phyloP scores from a whole-genome alignment of 768 basidiomycete genomes.

The Podaxis sp. region DNA sequence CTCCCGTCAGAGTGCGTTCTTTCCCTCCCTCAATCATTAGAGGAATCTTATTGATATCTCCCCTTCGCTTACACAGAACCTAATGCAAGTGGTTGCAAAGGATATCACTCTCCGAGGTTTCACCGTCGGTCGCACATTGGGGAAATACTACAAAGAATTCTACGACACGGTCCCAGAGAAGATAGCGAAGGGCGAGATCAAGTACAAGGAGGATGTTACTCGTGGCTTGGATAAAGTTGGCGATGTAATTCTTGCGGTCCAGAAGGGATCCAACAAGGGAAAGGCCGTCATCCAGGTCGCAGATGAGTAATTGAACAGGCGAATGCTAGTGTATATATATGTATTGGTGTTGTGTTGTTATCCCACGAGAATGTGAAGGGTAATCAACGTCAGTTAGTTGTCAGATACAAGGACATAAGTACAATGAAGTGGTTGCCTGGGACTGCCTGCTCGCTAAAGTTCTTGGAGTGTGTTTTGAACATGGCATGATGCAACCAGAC shows the following conservation, averaged over 20 bases:
- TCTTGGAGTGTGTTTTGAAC: too few species aligned
- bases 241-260: conserved; percentile 32
- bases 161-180: conserved; percentile 35
- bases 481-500: too few species aligned
- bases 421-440: too few species aligned
- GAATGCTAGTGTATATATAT: too few species aligned
- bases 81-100: conserved; percentile 36
- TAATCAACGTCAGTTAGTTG: too few species aligned
- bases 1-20: conserved; percentile 27
- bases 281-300: conserved; percentile 37
- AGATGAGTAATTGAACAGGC: conserved; percentile 19
- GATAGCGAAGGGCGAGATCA: conserved; percentile 41
- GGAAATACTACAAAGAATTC: conserved; percentile 36
- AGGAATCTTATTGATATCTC: background rate
- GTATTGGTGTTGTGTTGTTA: too few species aligned
- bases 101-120: conserved; percentile 46
- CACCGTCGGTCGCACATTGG: conserved; percentile 27
- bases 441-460: too few species aligned
- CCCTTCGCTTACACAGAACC: conserved; percentile 29
- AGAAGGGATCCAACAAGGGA: conserved; percentile 34
- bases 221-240: conserved; percentile 43
- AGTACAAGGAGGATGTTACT: conserved; percentile 45
- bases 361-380: too few species aligned
- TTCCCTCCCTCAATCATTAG: background rate
- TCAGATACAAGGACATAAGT: too few species aligned